Conservation (phyloP, 2,329 filamentous ascomycete species). For the Biscogniauxia marginata region DNA sequence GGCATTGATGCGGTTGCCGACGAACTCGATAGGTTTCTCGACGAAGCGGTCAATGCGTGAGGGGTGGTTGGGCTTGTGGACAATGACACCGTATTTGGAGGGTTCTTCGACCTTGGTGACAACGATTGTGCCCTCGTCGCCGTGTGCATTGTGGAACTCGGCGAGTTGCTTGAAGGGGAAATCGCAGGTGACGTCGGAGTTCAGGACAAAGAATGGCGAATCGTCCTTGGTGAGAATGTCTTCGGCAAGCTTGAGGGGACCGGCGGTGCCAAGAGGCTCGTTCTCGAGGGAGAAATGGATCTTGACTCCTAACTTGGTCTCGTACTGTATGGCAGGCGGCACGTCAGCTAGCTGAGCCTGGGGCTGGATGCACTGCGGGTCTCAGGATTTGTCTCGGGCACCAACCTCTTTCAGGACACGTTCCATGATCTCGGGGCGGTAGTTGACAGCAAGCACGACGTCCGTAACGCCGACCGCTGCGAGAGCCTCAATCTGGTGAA, state of each 20-base stretch:
- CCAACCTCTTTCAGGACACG: constrained; percentile 83
- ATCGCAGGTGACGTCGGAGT: constrained; percentile 97
- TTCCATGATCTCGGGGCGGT: constrained; percentile 97
- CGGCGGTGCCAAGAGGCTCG: constrained; percentile 92
- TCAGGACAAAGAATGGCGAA: constrained; percentile 94
- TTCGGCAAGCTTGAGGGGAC: constrained; percentile 93
- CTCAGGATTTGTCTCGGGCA: constrained; percentile 16
- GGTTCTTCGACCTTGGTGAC: constrained; percentile 99
- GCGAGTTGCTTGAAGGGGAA: constrained; percentile 91
- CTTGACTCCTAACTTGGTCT: constrained; percentile 86
- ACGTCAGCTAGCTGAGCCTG: constrained; percentile 10
- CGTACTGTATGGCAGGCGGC: constrained; percentile 59
- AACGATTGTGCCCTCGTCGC: constrained; percentile 94
- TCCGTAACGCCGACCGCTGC: constrained; percentile 93
- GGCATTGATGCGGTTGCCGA: constrained; percentile 97
- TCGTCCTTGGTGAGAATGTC: constrained; percentile 90
- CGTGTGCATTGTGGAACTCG: constrained; percentile 89
- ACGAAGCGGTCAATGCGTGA: constrained; percentile 97
- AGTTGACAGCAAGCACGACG: constrained; percentile 98
- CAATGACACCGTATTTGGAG: constrained; percentile 97
- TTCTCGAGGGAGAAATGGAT: constrained; percentile 97
- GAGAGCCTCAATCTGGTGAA: constrained; percentile 94
- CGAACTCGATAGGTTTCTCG: constrained; percentile 98
- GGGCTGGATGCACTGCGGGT: constrained; percentile 14
- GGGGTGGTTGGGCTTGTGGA: constrained; percentile 90